These are phyloP conservation scores for Blastomyces silverae DNA, from an alignment of 2,329 filamentous ascomycete genomes.

Conservation along the genomic window DNA sequence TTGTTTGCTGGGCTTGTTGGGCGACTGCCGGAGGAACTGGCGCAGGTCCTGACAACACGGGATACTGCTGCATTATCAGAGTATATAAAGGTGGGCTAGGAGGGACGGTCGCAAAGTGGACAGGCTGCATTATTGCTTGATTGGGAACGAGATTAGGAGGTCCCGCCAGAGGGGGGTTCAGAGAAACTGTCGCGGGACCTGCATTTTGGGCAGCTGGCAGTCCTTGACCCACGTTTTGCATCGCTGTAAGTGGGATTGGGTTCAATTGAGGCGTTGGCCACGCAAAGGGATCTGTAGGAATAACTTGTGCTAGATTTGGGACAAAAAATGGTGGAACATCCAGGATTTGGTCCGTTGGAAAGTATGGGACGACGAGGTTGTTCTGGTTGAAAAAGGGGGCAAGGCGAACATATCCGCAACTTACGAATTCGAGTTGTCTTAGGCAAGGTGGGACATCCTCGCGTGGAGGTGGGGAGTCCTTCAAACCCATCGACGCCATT, in stretches of 20 bases:
- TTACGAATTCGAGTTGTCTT: slow-evolving; percentile 48
- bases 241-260: neutral
- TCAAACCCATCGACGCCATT: slow-evolving; percentile 27
- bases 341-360: slow-evolving; percentile 3
- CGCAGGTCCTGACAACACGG: neutral
- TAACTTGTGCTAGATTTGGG: neutral
- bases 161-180: neutral
- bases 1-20: neutral
- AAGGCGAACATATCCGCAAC: slow-evolving; percentile 55
- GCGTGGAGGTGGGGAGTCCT: slow-evolving; percentile 24
- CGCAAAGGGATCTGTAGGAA: neutral
- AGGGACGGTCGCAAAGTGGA: neutral
- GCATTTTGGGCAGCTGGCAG: neutral
- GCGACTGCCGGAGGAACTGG: neutral
- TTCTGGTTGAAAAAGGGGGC: slow-evolving; percentile 34
- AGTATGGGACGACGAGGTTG: slow-evolving; percentile 26
- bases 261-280: neutral
- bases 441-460: slow-evolving; percentile 24
- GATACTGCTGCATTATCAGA: neutral
- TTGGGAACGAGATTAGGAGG: neutral
- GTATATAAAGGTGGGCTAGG: neutral
- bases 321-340: neutral
- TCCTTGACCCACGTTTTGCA: neutral
- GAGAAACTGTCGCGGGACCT: neutral
- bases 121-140: neutral